Conservation (phyloP, 1,284 basidiomycete genomes). For the Rhodofomes roseus region DNA sequence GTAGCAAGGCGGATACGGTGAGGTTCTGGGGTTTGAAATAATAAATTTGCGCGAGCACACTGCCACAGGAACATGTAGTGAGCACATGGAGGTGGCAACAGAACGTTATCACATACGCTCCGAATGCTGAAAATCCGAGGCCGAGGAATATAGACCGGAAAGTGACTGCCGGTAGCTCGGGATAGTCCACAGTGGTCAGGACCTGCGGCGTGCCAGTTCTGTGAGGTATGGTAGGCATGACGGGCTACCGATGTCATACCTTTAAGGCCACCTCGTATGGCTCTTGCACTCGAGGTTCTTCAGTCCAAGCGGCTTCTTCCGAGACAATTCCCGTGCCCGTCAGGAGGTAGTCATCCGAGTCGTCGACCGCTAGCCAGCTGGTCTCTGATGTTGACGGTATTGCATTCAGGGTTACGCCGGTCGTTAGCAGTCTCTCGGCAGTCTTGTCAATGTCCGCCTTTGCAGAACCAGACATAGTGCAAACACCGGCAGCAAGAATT, state of each 20-base stretch:
- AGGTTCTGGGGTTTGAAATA: conserved; percentile 50
- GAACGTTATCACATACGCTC: conserved; percentile 14
- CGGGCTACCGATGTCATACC: conserved; percentile 16
- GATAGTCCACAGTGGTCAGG: conserved; percentile 33
- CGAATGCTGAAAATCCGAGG: conserved; percentile 42
- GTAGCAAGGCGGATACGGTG: conserved; percentile 53
- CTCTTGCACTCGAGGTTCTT: conserved; percentile 32
- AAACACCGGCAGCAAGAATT: too few relatives aligned
- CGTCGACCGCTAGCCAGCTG: too few relatives aligned
- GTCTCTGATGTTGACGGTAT: too few relatives aligned
- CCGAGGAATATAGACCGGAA: conserved; percentile 47
- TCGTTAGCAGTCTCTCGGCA: too few relatives aligned
- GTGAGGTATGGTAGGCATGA: not conserved
- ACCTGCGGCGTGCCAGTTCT: conserved; percentile 20
- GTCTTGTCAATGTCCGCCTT: too few relatives aligned
- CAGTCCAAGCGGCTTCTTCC: not conserved
- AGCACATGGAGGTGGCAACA: not conserved
- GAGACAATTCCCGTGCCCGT: too few relatives aligned
- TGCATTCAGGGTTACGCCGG: too few relatives aligned
- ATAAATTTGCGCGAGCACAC: conserved; percentile 34
- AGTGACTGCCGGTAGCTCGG: conserved; percentile 32
- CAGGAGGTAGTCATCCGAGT: not conserved
- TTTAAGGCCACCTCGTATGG: conserved; percentile 36
- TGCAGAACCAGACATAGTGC: too few relatives aligned
- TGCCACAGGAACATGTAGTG: not conserved